These are phyloP conservation scores for Planoprotostelium fungivorum DNA, from an alignment of 78 protist species.

Conservation along the genomic window DNA sequence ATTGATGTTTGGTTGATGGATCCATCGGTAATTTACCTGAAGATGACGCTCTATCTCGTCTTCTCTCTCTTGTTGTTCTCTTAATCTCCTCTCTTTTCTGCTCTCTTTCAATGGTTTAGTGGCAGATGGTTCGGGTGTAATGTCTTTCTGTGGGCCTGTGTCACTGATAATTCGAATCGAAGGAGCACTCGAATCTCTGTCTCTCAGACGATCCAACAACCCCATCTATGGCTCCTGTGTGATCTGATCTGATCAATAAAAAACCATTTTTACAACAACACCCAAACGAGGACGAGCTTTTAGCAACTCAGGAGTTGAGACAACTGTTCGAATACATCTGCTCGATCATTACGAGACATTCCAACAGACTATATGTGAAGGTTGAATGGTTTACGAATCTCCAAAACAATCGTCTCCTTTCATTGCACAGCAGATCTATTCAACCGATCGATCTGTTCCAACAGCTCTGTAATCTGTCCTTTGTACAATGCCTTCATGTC, in stretches of 20 bases:
- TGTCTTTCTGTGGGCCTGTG: background rate
- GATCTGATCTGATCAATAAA: too few species aligned
- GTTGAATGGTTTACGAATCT: too few species aligned
- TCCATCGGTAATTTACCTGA: background rate
- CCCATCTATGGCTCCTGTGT: too few species aligned
- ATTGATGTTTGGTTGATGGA: background rate
- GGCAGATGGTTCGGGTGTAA: background rate
- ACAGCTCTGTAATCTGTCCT: constrained; percentile 33
- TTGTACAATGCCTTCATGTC: constrained; percentile 57
- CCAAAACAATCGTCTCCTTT: too few species aligned
- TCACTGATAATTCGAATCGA: background rate
- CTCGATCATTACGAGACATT: too few species aligned
- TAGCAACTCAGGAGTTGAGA: too few species aligned
- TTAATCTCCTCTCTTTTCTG: background rate
- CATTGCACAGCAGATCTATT: too few species aligned
- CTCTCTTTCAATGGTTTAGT: background rate
- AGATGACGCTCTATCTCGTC: background rate
- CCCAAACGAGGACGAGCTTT: too few species aligned
- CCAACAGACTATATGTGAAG: too few species aligned
- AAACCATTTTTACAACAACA: too few species aligned
- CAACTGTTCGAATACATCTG: too few species aligned
- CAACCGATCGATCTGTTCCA: constrained; percentile 26
- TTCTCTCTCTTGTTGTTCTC: background rate
- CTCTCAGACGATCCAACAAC: background rate
- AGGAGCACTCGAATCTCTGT: background rate